Evolutionary conservation across 2,329 filamentous ascomycete species (phyloP), one percentile per base, ranked within the genome.

Genomic region (Plectosphaerella sp.): DNA sequence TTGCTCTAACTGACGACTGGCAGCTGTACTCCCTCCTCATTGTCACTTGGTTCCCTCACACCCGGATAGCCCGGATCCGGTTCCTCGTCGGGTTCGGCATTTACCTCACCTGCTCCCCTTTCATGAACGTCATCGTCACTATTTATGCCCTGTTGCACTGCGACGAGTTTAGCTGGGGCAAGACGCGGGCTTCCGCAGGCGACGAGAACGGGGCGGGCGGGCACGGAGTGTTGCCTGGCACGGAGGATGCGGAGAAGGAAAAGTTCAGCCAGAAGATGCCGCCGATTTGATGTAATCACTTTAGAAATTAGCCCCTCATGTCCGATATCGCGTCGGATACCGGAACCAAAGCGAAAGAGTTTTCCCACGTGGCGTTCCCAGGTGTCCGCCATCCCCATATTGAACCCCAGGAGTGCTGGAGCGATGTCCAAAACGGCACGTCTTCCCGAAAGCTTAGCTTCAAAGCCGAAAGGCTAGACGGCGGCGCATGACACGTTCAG

Each of bases 131-230:
- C 22, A 61, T 72, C 37, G 67, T 75, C 36, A 54, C 75, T 9
- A 54, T 67, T 2, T 75, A 74, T 52, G 72, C 73, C 0, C 61
- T 75, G n/a, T 59, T 69, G 41, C 62, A 74, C 47, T 68, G 72
- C 5, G 72, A 76, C 51, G 70, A 73, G 56, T 75, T 75, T 59
- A 71, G 69, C 52, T 75, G 72, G 72, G 73, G 72, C 15, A 75
- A 75, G 62, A 75, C 72, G 1, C 59, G 70, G 3, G 67, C 46
- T 18, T 36, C 46, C 10, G 46, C 28, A 3, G 46, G 46, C 3
- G 46, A 48, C 11, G 46, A 48, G 18, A 18, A 48, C 12, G 46
- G 46, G 12, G 46, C 33, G 10, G 46, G 46, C 8, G 46, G 46
- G 10, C 46, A 48, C 20, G 46, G 46, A 7, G 22, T 20, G 4